Evolutionary conservation across 768 basidiomycete species (phyloP).

Genomic region (Dacryopinax spathularia): DNA sequence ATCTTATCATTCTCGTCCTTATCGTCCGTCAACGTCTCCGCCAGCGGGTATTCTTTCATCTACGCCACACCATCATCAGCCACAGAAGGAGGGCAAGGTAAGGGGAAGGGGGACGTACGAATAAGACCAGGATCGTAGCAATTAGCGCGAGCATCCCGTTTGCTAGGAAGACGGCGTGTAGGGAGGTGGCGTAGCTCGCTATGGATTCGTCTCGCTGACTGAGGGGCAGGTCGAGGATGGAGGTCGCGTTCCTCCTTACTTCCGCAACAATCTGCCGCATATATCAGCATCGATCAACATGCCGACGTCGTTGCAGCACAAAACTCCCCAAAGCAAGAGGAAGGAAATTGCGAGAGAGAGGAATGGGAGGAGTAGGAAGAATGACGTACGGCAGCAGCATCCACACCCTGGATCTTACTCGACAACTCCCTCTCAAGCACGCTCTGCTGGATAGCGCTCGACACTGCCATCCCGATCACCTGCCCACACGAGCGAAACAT

Average conservation of each 20-base stretch:
- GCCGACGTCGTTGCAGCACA: no score
- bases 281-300: not conserved
- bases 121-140: not conserved
- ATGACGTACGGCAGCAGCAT: not conserved
- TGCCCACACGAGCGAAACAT: not conserved
- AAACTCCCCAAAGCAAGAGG: not conserved
- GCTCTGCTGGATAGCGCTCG: constrained; percentile 4
- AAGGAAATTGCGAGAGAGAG: not conserved
- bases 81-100: not conserved
- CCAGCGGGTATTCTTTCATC: not conserved
- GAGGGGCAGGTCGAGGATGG: not conserved
- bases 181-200: not conserved
- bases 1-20: not conserved
- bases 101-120: not conserved
- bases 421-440: not conserved
- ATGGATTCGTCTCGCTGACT: not conserved
- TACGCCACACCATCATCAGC: not conserved
- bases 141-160: not conserved
- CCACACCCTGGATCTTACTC: not conserved
- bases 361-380: not conserved
- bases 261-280: not conserved
- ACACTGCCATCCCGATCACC: not conserved
- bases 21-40: not conserved
- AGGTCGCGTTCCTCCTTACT: not conserved
- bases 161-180: constrained; percentile 1